Evolutionary conservation across 345 rosid species (phyloP), one percentile per base, ranked within the genome.

Genomic region (Syzygium jambos): DNA sequence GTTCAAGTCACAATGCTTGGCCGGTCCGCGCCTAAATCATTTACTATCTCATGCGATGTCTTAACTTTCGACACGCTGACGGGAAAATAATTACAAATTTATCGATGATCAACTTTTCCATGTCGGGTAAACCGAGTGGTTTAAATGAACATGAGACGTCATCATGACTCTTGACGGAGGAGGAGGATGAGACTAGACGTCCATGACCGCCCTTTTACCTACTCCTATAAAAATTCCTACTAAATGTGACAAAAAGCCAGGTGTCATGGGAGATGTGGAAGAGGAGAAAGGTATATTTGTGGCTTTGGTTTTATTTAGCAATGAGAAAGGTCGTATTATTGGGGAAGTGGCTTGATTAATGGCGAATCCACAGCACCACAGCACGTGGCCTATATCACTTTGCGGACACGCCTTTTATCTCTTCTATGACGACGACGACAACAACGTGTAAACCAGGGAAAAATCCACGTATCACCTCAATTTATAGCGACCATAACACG

Each of bases 21-120:
- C 12, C 4, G 38, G 1, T 34, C 13, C 11, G 9, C 17, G 9
- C 38, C 80, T 34, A 17, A 6, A 73, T 73, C 3, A 73, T 17
- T 73, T 73, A 43, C 22, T 68, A 8, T 16, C 23, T 34, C 23
- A 4, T 16, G 5, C 4, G 11, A 30, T 30, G 9, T 68, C 2
- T 30, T 16, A 8, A 4, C 12, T 11, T 59, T 13, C 3, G 0
- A 11, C 7, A 25, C 7, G 7, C 7, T 43, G 46, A 11, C 11
- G 27, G 15, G 16, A 59, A 59, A 59, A n/a, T 0, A 7, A 6
- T 59, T 7, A 8, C 23, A 68, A 68, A 30, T 4, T 68, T 23
- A 2, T 68, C 6, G 3, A 17, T 4, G 78, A 30, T 16, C 78
- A 17, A 68, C 4, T 9, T 30, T 65, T 5, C 43, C 4, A 3